A percentile compares a stretch with the other conserved stretches of the same genome.
These are phyloP conservation scores for Solanum bulbocastanum DNA, from an alignment of 257 asterid genomes.

Conservation along the genomic window DNA sequence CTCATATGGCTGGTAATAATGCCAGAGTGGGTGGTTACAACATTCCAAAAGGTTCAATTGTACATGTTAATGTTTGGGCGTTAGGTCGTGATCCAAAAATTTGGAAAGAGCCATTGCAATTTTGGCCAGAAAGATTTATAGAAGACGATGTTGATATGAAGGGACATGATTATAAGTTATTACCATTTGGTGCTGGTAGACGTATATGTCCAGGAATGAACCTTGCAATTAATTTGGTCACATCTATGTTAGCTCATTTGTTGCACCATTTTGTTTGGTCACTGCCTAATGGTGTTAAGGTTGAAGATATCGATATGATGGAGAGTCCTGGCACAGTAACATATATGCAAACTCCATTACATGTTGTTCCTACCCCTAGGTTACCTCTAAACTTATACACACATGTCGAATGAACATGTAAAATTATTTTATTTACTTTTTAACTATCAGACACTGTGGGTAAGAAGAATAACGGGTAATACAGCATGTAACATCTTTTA, in stretches of 20 bases:
- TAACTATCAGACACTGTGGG: too few relatives aligned
- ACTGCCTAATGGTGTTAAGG: constrained; percentile 36
- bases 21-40: constrained; percentile 65
- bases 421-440: background rate
- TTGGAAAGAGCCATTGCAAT: constrained; percentile 59
- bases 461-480: too few relatives aligned
- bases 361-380: constrained; percentile 55
- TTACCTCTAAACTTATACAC: constrained; percentile 32
- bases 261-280: constrained; percentile 58
- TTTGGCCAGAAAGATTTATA: constrained; percentile 63
- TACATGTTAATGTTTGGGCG: constrained; percentile 80
- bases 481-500: too few relatives aligned
- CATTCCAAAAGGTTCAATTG: constrained; percentile 61
- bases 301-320: constrained; percentile 66
- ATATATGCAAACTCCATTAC: constrained; percentile 55
- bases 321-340: constrained; percentile 80
- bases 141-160: constrained; percentile 72
- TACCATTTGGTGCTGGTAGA: constrained; percentile 77
- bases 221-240: constrained; percentile 50
- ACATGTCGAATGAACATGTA: background rate
- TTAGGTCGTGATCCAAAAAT: constrained; percentile 54
- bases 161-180: constrained; percentile 60
- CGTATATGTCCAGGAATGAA: constrained; percentile 80
- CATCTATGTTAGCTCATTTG: constrained; percentile 63
- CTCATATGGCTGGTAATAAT: constrained; percentile 35